Conservation (phyloP, 2,329 filamentous ascomycete species). For the Ascosphaera pollenicola region DNA sequence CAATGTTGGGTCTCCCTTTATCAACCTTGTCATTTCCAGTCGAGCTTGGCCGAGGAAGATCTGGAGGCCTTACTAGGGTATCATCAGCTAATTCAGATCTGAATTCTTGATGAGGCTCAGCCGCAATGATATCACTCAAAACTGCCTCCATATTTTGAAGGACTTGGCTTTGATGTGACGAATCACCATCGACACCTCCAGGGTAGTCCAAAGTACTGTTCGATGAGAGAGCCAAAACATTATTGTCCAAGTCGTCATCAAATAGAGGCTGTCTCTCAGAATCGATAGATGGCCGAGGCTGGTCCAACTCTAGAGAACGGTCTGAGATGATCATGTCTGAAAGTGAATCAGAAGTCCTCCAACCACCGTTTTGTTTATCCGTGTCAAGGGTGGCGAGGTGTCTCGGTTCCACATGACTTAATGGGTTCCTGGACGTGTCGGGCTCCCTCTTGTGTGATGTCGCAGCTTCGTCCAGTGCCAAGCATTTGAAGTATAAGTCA, state of each 20-base stretch:
- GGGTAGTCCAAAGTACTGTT: conserved; percentile 57
- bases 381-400: background rate
- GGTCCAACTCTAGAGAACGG: background rate
- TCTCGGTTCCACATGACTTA: background rate
- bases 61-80: conserved; percentile 40
- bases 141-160: conserved; percentile 87
- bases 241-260: conserved; percentile 54
- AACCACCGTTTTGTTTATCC: background rate
- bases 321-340: background rate
- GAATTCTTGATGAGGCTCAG: conserved; percentile 42
- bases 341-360: background rate
- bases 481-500: conserved; percentile 87
- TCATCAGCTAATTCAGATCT: conserved; percentile 32
- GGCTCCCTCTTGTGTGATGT: conserved; percentile 2
- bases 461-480: conserved; percentile 56
- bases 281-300: conserved; percentile 47
- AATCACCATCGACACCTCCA: conserved; percentile 27
- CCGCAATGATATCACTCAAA: conserved; percentile 76
- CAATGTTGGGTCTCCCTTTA: conserved; percentile 59
- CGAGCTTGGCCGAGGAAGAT: conserved; percentile 15
- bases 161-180: conserved; percentile 49
- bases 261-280: conserved; percentile 42
- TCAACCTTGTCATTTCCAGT: conserved; percentile 13
- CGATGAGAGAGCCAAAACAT: conserved; percentile 53
- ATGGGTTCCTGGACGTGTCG: background rate